Evolutionary conservation across 2,329 filamentous ascomycete genomes (phyloP).

Genomic region (Fusarium foetens): DNA sequence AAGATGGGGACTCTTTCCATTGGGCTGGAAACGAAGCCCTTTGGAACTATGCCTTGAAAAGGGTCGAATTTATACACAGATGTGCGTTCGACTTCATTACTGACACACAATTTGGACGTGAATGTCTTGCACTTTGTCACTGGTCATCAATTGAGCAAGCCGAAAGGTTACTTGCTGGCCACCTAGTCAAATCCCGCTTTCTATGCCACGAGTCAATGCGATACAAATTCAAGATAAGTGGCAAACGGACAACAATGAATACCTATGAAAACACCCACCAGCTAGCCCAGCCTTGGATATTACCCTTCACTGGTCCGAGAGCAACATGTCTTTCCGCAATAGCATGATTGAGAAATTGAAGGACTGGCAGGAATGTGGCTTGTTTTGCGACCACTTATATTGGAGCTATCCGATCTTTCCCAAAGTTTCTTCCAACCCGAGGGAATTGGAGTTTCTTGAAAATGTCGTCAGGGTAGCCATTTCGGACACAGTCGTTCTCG

Average conservation of each 20-base stretch:
- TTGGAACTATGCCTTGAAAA: fast-evolving
- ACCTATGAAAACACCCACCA: no score
- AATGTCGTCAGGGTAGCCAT: fast-evolving
- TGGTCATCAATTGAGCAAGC: fast-evolving
- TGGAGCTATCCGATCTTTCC: fast-evolving
- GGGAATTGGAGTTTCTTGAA: neutral
- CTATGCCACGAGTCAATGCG: fast-evolving
- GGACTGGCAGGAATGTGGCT: neutral
- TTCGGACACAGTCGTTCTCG: fast-evolving
- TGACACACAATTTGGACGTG: fast-evolving
- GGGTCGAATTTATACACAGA: neutral
- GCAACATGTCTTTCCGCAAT: fast-evolving
- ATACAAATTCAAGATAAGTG: no score
- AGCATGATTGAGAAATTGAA: fast-evolving
- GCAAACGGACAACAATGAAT: no score
- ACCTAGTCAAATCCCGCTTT: fast-evolving
- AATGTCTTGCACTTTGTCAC: neutral
- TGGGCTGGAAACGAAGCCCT: fast-evolving
- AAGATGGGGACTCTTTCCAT: fast-evolving
- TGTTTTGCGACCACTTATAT: fast-evolving
- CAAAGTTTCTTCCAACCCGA: fast-evolving
- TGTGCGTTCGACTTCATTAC: neutral
- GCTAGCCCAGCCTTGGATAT: fast-evolving
- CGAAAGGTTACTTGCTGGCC: fast-evolving
- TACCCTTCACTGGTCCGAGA: fast-evolving